Conservation (phyloP, 2,329 filamentous ascomycete genomes). For the Sarocladium oryzae region DNA sequence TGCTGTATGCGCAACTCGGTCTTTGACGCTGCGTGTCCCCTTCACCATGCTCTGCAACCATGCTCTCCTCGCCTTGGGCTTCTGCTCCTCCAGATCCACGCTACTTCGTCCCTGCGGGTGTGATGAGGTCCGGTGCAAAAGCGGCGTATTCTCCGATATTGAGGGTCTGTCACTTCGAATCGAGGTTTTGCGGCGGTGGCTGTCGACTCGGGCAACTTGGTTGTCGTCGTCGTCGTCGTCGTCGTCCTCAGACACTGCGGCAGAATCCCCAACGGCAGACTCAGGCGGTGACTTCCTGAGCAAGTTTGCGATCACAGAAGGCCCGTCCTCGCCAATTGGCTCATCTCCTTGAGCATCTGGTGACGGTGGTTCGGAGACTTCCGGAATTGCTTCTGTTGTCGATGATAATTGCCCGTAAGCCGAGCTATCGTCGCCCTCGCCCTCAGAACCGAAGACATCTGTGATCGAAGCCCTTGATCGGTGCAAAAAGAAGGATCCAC, state of each 20-base stretch:
- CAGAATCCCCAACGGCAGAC: constrained; percentile 11
- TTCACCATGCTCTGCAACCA: constrained; percentile 30
- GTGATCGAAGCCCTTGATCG: constrained; percentile 24
- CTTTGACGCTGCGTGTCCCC: constrained; percentile 25
- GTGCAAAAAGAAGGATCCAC: constrained; percentile 40
- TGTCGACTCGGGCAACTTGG: constrained; percentile 2
- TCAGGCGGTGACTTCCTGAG: constrained; percentile 36
- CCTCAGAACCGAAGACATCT: constrained; percentile 19
- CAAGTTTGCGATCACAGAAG: constrained; percentile 37
- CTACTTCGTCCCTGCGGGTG: constrained; percentile 19
- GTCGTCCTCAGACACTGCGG: neutral
- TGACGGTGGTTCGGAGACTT: constrained; percentile 53
- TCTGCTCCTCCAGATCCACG: constrained; percentile 45
- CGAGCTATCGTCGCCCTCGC: constrained; percentile 13
- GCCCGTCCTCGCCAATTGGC: constrained; percentile 22
- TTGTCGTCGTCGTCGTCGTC: constrained; percentile 11
- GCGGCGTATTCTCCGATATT: constrained; percentile 40
- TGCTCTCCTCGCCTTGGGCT: constrained; percentile 23
- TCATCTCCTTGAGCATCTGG: constrained; percentile 25
- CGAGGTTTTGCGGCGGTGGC: neutral
- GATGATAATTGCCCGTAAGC: neutral
- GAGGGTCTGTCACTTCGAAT: constrained; percentile 5
- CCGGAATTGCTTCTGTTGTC: constrained; percentile 46
- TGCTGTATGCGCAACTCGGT: constrained; percentile 22
- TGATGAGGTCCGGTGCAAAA: constrained; percentile 32